Base-by-base conservation (phyloP, 1,284 basidiomycete species). In the Sanguinoderma infundibulare region DNA sequence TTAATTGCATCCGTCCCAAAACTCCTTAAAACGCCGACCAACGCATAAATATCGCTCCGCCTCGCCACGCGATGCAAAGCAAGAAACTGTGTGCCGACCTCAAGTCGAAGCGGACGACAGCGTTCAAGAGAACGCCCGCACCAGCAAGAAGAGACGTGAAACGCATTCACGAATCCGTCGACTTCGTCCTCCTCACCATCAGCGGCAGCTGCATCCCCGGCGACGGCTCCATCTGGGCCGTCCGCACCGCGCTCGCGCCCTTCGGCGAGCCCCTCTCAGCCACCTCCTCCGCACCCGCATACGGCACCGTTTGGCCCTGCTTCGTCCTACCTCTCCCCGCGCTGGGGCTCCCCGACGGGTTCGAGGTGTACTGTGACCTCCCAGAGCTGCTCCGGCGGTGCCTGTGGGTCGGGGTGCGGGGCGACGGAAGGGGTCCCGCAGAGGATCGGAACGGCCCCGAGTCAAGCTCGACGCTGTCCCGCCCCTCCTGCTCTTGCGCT, bases 161-260 rank as follows among this genome's bases (percentile, higher is more conserved):
- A 26, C 42, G 24, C 24, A 51, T 14, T 30, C 35, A 55, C 40
- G 32, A 46, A n/a, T 44, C 58, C 12, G 52, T 36, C 42, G 65
- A 46, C 53, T 61, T 63, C 53, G 62, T 50, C 38, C 61, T 36
- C 44, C 59, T 56, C 32, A 55, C 42, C 47, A 53, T 46, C 49
- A 70, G 38, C 20, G 74, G 74, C 17, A 75, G 61, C 60, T 73
- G 72, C 74, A 75, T 75, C 35, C 55, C 66, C 0, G 70, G 70
- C 0, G 71, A 74, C 20, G 74, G 74, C 64, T 73, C 68, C 32
- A 72, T 56, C 64, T 75, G 74, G 38, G 73, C 67, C 14, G 74
- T 75, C 35, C 73, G 60, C 32, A 75, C 64, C 3, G 36, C 44
- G 40, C 40, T 55, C 35, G 42, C 40, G 17, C 55, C 57, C 24